A percentile compares a stretch with the other conserved stretches of the same genome.
phyloP scores from a whole-genome alignment of 805 yeast genomes.

The Pichia gijzeniarum region DNA sequence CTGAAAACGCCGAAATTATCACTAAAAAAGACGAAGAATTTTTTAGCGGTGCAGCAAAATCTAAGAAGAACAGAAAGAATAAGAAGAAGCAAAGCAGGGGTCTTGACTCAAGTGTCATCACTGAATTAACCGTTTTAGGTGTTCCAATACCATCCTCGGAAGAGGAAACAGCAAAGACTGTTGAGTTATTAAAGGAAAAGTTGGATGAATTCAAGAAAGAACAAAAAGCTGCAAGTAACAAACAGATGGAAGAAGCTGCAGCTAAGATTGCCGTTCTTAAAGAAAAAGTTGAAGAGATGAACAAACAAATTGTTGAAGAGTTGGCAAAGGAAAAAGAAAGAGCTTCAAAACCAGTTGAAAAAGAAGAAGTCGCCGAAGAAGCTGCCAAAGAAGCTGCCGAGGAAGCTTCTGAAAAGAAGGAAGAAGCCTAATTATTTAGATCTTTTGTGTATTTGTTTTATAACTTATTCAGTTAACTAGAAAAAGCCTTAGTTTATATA shows the following conservation, averaged over 20 bases:
- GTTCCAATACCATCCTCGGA: conserved; percentile 71
- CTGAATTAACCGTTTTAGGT: conserved; percentile 67
- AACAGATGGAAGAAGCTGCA: conserved; percentile 70
- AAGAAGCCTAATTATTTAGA: background rate
- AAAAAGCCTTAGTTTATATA: background rate
- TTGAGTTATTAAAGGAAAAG: conserved; percentile 65
- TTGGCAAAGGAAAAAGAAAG: conserved; percentile 25
- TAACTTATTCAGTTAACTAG: background rate
- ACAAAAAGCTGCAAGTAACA: conserved; percentile 77
- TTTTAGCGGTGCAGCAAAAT: conserved; percentile 43
- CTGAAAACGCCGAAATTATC: conserved; percentile 56
- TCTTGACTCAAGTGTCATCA: conserved; percentile 75
- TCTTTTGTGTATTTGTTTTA: background rate
- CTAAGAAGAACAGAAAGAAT: conserved; percentile 41
- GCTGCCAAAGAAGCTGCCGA: conserved; percentile 5
- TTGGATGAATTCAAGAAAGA: conserved; percentile 58
- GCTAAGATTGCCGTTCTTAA: conserved; percentile 67
- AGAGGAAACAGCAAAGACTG: conserved; percentile 62
- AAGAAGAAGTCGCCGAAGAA: conserved; percentile 9
- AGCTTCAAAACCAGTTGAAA: conserved; percentile 1
- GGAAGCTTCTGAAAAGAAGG: background rate
- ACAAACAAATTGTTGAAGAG: conserved; percentile 24
- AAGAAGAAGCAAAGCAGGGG: conserved; percentile 42
- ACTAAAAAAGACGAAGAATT: conserved; percentile 51
- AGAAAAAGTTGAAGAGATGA: conserved; percentile 32